Conservation (phyloP, 2,329 filamentous ascomycete species). For the Claviceps sp. region DNA sequence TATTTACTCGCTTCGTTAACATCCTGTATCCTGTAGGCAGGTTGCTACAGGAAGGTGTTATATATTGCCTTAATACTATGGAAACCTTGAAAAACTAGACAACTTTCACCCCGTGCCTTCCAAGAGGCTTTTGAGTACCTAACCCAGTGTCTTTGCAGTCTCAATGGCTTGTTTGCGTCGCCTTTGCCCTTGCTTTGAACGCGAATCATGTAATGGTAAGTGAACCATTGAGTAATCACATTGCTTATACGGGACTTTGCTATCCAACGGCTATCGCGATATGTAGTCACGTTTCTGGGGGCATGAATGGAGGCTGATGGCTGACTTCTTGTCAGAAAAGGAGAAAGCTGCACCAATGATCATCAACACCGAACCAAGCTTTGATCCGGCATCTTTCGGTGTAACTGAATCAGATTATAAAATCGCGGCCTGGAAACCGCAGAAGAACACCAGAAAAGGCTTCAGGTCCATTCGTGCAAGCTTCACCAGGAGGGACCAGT, state of each 20-base stretch:
- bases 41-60: not conserved
- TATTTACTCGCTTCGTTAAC: not conserved
- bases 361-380: constrained; percentile 16
- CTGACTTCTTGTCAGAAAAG: constrained; percentile 11
- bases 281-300: not conserved
- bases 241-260: not conserved
- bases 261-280: not conserved
- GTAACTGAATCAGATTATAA: constrained; percentile 10
- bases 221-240: constrained; percentile 8
- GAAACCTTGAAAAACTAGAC: constrained; percentile 4
- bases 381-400: constrained; percentile 16
- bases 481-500: constrained; percentile 32
- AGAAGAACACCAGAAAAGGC: constrained; percentile 10
- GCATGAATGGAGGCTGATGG: not conserved
- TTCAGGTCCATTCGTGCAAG: constrained; percentile 23
- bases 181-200: constrained; percentile 23
- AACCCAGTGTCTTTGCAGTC: constrained; percentile 30
- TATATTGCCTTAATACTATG: constrained; percentile 22
- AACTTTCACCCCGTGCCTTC: constrained; percentile 25
- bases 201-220: constrained; percentile 27
- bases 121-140: constrained; percentile 24
- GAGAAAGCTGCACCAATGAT: constrained; percentile 15
- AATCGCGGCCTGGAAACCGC: constrained; percentile 8
- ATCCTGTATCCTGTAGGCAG: constrained; percentile 6
- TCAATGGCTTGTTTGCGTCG: constrained; percentile 32